Percentiles rank a stretch among this genome's conserved stretches.
Evolutionary conservation across 192 early-diverging fungal genomes (phyloP).

Genomic region (Mortierella hygrophila): DNA sequence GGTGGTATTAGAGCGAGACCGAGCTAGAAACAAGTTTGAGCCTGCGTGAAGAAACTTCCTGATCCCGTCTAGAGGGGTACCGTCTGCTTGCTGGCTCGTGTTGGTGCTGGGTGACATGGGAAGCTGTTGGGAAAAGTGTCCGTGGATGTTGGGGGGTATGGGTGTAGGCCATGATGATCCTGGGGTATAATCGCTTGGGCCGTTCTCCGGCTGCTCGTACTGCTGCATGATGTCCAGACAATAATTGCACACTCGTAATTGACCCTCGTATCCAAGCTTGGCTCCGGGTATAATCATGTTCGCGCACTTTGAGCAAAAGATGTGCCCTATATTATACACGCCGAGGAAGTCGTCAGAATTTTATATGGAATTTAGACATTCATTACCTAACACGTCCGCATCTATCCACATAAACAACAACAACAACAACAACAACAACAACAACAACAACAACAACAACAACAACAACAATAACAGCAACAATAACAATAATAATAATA

Average conservation of each 20-base stretch:
- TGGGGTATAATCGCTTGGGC: slow-evolving; percentile 20
- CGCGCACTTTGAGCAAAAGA: slow-evolving; percentile 83
- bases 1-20: slow-evolving; percentile 60
- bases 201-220: slow-evolving; percentile 56
- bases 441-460: background rate
- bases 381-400: background rate
- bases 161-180: slow-evolving; percentile 25
- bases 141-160: slow-evolving; percentile 48
- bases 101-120: slow-evolving; percentile 25
- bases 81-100: slow-evolving; percentile 26
- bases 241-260: slow-evolving; percentile 77
- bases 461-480: background rate
- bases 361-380: background rate
- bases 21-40: slow-evolving; percentile 53
- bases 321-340: slow-evolving; percentile 64
- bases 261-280: slow-evolving; percentile 76
- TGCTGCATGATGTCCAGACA: slow-evolving; percentile 69
- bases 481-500: too few relatives aligned
- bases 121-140: slow-evolving; percentile 51
- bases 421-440: too few relatives aligned
- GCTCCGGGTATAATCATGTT: slow-evolving; percentile 75
- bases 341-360: background rate
- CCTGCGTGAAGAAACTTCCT: slow-evolving; percentile 49
- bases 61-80: slow-evolving; percentile 49
- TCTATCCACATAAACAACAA: slow-evolving; percentile 4